Conservation (phyloP, 768 basidiomycete genomes). For the Tulasnella calospora region DNA sequence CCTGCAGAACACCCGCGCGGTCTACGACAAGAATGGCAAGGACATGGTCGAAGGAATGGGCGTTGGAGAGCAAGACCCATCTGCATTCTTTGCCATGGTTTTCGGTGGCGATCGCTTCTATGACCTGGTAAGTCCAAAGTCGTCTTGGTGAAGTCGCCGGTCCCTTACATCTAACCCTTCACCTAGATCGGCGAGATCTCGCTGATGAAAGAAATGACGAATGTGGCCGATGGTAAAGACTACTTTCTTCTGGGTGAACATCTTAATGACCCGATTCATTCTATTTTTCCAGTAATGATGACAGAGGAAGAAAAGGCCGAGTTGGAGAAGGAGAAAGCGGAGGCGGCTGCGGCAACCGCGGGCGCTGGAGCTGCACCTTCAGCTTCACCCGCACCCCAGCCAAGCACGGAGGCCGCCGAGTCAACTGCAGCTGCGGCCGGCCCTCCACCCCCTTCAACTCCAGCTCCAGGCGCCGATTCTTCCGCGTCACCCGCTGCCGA, state of each 20-base stretch:
- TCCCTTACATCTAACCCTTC: slow-evolving; percentile 15
- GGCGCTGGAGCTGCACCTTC: slow-evolving; percentile 28
- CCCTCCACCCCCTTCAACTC: slow-evolving; percentile 29
- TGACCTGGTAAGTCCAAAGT: slow-evolving; percentile 67
- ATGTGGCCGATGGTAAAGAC: slow-evolving; percentile 51
- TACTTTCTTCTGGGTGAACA: not conserved
- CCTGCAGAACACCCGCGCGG: slow-evolving; percentile 67
- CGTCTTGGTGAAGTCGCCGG: not conserved
- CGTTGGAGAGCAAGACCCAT: slow-evolving; percentile 80
- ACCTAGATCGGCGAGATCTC: slow-evolving; percentile 91
- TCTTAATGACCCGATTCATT: not conserved
- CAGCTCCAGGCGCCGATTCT: slow-evolving; percentile 29
- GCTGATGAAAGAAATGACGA: slow-evolving; percentile 89
- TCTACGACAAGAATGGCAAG: slow-evolving; percentile 95
- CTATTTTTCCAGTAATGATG: slow-evolving; percentile 56
- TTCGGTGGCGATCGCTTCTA: slow-evolving; percentile 91
- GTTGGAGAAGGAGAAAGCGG: slow-evolving; percentile 60
- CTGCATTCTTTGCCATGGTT: slow-evolving; percentile 90
- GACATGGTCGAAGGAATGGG: slow-evolving; percentile 82
- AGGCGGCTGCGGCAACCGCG: slow-evolving; percentile 31
- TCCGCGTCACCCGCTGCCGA: slow-evolving; percentile 9
- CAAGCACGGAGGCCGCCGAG: slow-evolving; percentile 29
- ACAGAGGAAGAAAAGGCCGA: slow-evolving; percentile 89
- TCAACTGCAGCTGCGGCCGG: slow-evolving; percentile 29
- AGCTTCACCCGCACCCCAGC: slow-evolving; percentile 28